Percentiles rank a stretch among this genome's conserved stretches.
phyloP scores from a whole-genome alignment of 2,329 filamentous ascomycete species.

The Mycosphaerella arachidis region DNA sequence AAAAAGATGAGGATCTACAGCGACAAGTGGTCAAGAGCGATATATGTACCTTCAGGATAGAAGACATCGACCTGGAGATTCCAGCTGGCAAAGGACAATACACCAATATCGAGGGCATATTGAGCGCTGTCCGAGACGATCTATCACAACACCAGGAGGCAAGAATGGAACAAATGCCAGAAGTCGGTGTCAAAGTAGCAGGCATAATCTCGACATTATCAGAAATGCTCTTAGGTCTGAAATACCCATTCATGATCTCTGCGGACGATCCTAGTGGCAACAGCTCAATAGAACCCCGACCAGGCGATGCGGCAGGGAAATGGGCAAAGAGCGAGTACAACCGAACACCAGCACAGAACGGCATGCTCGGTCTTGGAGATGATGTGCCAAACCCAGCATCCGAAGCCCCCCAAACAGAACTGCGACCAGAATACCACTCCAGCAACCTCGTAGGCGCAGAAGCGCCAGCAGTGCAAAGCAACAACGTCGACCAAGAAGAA shows the following conservation, averaged over 20 bases:
- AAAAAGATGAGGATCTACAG: slow-evolving; percentile 67
- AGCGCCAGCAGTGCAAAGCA: slow-evolving; percentile 20
- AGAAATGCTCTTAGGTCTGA: slow-evolving; percentile 70
- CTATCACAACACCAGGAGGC: slow-evolving; percentile 76
- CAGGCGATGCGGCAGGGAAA: slow-evolving; percentile 72
- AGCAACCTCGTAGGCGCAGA: slow-evolving; percentile 37
- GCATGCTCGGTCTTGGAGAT: slow-evolving; percentile 68
- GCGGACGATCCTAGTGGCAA: slow-evolving; percentile 92
- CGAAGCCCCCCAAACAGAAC: slow-evolving; percentile 54
- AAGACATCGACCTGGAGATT: slow-evolving; percentile 89
- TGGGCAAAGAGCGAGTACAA: slow-evolving; percentile 82
- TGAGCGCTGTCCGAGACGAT: slow-evolving; percentile 73
- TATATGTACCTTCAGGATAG: slow-evolving; percentile 76
- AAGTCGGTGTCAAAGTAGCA: slow-evolving; percentile 72
- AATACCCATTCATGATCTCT: slow-evolving; percentile 81
- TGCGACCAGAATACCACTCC: slow-evolving; percentile 50
- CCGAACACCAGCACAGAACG: slow-evolving; percentile 81
- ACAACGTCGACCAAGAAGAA: slow-evolving; percentile 48
- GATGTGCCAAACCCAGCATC: slow-evolving; percentile 34
- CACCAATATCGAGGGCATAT: slow-evolving; percentile 86
- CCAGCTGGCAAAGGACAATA: slow-evolving; percentile 86
- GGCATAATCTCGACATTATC: slow-evolving; percentile 69
- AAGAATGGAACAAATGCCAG: slow-evolving; percentile 71
- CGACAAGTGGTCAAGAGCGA: slow-evolving; percentile 92
- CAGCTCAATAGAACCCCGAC: slow-evolving; percentile 89